Evolutionary conservation across 2,329 filamentous ascomycete species (phyloP), one percentile per base, ranked within the genome.

Genomic region (Didymosphaeria variabile): DNA sequence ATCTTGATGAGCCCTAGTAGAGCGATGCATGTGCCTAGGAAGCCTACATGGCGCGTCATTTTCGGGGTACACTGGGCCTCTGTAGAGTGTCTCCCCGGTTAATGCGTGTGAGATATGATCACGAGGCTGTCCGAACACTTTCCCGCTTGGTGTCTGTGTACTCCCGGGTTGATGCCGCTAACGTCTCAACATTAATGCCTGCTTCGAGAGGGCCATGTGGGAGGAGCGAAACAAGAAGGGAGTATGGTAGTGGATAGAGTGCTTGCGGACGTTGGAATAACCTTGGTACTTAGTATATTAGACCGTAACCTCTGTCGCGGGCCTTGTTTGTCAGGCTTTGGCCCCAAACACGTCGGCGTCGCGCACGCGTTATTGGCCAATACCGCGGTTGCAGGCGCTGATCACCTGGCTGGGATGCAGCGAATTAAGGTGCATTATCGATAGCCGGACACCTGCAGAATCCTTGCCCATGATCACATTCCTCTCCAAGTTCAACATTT

Each of bases 401-500:
- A 71, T 72, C 73, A 70, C 60, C 66, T 62, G 65, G 46, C 61
- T 60, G 62, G 62, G 60, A 56, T 61, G 52, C 34, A 52, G 31
- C 58, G 42, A 44, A 55, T 51, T 17, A 34, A 62, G 59, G 59
- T 66, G 66, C 67, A 64, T 69, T 64, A 71, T 69, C 69, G 68
- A 70, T 72, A 71, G 68, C 67, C 55, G 15, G 19, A 36, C 40
- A 55, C 52, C 38, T 62, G 62, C 60, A 57, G 52, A 57, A 68
- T 61, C 67, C 65, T 67, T 64, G 68, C 62, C 42, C 55, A 64
- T 67, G 60, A 70, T 63, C 65, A 63, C 63, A 69, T 68, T 61
- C 61, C 64, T 57, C 64, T 57, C 36, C 61, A 46, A 63, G 63
- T 66, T 60, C 59, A 67, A 50, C 63, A 51, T 57, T 56, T 55